Percentiles rank a stretch among this genome's conserved stretches.
Conservation (phyloP, 2,329 filamentous ascomycete genomes). For the Paramyrothecium sp. region DNA sequence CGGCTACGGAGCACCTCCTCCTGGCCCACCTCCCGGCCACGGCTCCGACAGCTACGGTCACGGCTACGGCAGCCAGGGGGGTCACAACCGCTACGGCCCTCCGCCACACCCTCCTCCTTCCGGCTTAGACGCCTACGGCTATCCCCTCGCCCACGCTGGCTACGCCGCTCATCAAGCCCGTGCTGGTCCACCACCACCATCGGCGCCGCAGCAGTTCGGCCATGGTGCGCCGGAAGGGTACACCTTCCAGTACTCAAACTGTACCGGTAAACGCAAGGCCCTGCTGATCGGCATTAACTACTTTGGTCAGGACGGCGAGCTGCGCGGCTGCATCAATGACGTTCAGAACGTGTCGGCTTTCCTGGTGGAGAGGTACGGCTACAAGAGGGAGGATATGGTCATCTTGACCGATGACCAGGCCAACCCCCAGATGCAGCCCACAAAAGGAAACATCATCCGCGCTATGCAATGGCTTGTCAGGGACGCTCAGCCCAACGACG, state of each 20-base stretch:
- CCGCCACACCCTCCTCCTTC: constrained; percentile 38
- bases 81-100: constrained; percentile 21
- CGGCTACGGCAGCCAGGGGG: constrained; percentile 9
- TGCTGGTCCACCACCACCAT: constrained; percentile 43
- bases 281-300: constrained; percentile 81
- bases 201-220: constrained; percentile 57
- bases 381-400: constrained; percentile 79
- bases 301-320: constrained; percentile 68
- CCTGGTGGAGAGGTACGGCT: constrained; percentile 65
- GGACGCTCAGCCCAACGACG: constrained; percentile 70
- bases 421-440: constrained; percentile 68
- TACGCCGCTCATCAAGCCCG: constrained; percentile 23
- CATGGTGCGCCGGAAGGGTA: constrained; percentile 68
- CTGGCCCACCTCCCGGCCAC: constrained; percentile 22
- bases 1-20: constrained; percentile 19
- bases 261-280: constrained; percentile 70
- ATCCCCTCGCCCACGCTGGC: constrained; percentile 31
- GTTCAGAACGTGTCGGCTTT: constrained; percentile 74
- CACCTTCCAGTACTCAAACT: constrained; percentile 74
- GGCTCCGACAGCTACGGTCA: constrained; percentile 19
- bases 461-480: constrained; percentile 76
- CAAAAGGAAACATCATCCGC: constrained; percentile 71
- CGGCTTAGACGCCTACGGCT: constrained; percentile 45
- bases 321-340: constrained; percentile 79
- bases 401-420: constrained; percentile 73